phyloP scores from a whole-genome alignment of 192 early-diverging fungal species.

The Coemansia erecta region DNA sequence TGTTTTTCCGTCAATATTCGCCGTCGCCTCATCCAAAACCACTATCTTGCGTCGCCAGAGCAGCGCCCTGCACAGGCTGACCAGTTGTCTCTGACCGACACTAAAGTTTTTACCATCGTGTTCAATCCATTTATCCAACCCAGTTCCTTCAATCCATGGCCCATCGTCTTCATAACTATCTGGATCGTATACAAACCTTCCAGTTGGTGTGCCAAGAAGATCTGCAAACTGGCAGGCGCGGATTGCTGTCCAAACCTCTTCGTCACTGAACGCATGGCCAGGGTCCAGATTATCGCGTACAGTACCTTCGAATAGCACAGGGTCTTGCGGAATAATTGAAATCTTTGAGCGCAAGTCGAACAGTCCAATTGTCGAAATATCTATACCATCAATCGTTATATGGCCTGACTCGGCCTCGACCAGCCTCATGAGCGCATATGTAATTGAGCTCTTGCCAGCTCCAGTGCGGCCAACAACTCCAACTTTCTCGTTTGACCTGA shows the following conservation, averaged over 20 bases:
- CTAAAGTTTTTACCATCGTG: neutral
- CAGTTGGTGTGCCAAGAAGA: neutral
- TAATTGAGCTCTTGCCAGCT: neutral
- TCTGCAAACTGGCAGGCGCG: neutral
- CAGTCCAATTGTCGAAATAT: constrained; percentile 52
- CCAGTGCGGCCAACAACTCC: neutral
- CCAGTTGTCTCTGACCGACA: constrained; percentile 3
- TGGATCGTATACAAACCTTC: neutral
- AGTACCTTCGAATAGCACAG: constrained; percentile 61
- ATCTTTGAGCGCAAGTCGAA: constrained; percentile 50
- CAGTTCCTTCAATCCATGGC: neutral
- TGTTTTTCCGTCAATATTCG: neutral
- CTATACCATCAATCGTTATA: too few species aligned
- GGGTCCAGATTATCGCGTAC: constrained; percentile 62
- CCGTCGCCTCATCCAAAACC: too few species aligned
- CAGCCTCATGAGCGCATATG: constrained; percentile 1
- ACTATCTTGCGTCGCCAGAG: neutral
- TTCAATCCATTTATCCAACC: neutral
- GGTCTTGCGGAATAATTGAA: constrained; percentile 64
- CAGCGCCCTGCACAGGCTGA: neutral
- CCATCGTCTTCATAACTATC: neutral
- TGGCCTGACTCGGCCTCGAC: constrained; percentile 45
- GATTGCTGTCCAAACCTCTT: neutral
- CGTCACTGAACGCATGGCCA: neutral
- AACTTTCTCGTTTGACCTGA: neutral